Base-by-base conservation (phyloP, 192 early-diverging fungal species). In the Coemansia sp. region DNA sequence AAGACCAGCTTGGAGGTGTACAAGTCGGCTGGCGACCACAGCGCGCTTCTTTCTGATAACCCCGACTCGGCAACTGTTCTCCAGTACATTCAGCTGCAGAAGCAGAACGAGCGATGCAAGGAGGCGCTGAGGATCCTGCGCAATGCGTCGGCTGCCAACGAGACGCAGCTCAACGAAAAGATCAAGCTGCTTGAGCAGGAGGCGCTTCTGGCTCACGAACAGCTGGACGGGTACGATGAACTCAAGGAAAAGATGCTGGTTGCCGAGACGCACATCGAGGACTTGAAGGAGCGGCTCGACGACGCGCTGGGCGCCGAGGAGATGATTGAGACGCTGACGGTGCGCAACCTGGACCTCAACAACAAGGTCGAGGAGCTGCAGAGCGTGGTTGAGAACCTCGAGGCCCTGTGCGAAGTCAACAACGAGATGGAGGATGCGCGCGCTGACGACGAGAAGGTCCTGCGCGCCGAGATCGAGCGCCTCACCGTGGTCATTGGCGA, bases 391-490 rank as follows among this genome's bases (percentile, higher is more conserved):
- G 94, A 94, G 59, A 95, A 93, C 72, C 81, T 98, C 35, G 95
- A 98, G 76, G 90, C 91, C 6, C 82, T 98, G 39, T 91, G 92
- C 73, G 91, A 92, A 64, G 76, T 96, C 47, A 92, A 90, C 69
- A 94, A 98, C 65, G 94, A 96, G 75, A 78, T 96, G 67, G 96
- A 98, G 72, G 93, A 95, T 68, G 92, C 89, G 65, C 95, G 95
- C 65, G 85, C 94, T 4, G 90, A 95, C 53, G 93, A 90, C 23
- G 91, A 94, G 71, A 89, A 93, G 61, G 88, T 93, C 38, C 79
- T 96, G 41, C 87, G 90, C 56, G 88, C 86, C 21, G 96, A 96
- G 63, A 41, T 83, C 66, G 89, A 90, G 61, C 79, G 88, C 55
- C 91, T 92, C 69, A 90, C 91, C 50, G 86, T 74, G 25, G 75